Evolutionary conservation across 2,329 filamentous ascomycete genomes (phyloP).

Genomic region (Trichophyton equinum): DNA sequence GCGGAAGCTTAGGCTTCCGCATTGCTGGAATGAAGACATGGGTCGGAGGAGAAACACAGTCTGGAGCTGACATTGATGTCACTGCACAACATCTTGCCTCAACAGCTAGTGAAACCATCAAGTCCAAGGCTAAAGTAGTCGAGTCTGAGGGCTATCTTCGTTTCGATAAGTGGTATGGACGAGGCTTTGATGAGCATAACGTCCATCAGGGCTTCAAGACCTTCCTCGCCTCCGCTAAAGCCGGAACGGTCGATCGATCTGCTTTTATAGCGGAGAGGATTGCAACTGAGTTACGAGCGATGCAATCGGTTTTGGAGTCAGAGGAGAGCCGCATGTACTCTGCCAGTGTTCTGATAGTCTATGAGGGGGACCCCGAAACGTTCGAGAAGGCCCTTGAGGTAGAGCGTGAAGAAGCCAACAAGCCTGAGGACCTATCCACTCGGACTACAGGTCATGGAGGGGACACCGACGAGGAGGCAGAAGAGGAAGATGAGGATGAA

Average conservation of each 20-base stretch:
- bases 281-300: conserved; percentile 29
- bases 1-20: conserved; percentile 47
- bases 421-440: conserved; percentile 13
- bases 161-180: conserved; percentile 56
- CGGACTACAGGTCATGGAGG: conserved; percentile 12
- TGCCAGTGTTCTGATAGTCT: conserved; percentile 52
- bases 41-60: conserved; percentile 23
- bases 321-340: conserved; percentile 57
- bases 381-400: conserved; percentile 38
- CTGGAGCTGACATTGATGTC: background rate
- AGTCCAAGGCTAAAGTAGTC: conserved; percentile 31
- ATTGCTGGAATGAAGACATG: conserved; percentile 55
- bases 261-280: conserved; percentile 32
- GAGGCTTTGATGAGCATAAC: conserved; percentile 43
- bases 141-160: conserved; percentile 43
- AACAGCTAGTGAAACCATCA: conserved; percentile 39
- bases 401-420: conserved; percentile 22
- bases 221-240: conserved; percentile 40
- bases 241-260: conserved; percentile 31
- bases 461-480: conserved; percentile 21
- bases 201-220: conserved; percentile 46
- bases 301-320: conserved; percentile 40
- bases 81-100: conserved; percentile 31
- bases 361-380: conserved; percentile 49
- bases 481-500: conserved; percentile 43